These are phyloP conservation scores for Starmera quercuum DNA, from an alignment of 805 yeast species.

Conservation along the genomic window DNA sequence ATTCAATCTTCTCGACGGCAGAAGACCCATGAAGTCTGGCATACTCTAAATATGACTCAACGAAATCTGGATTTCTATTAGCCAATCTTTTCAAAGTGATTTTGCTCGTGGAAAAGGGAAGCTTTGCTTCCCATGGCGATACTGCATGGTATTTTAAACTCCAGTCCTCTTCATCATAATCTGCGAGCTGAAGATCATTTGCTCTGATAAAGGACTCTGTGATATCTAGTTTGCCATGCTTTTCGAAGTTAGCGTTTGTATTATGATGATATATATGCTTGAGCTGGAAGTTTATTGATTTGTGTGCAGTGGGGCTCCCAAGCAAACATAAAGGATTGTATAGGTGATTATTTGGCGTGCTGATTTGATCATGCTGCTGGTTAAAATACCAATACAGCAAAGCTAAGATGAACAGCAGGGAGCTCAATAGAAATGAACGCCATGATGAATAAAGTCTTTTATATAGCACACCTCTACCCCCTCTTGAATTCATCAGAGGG, in stretches of 20 bases:
- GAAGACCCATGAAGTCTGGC: conserved; percentile 31
- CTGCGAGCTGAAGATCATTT: conserved; percentile 5
- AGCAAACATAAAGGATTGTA: too few relatives aligned
- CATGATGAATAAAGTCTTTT: too few relatives aligned
- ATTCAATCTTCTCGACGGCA: conserved; percentile 27
- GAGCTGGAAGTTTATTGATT: too few relatives aligned
- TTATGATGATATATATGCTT: conserved; percentile 60
- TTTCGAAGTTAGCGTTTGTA: conserved; percentile 33
- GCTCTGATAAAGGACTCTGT: conserved; percentile 29
- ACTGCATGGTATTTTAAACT: conserved; percentile 16
- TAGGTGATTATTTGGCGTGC: too few relatives aligned
- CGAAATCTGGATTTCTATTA: conserved; percentile 47
- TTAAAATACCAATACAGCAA: too few relatives aligned
- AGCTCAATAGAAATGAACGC: too few relatives aligned
- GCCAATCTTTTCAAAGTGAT: conserved; percentile 28
- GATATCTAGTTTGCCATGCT: conserved; percentile 44
- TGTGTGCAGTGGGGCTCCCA: too few relatives aligned
- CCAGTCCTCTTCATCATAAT: conserved; percentile 6
- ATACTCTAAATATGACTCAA: conserved; percentile 59
- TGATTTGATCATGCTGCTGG: too few relatives aligned
- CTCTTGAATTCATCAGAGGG: too few relatives aligned
- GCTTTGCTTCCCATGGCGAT: conserved; percentile 32
- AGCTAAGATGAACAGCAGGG: too few relatives aligned
- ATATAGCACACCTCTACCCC: too few relatives aligned
- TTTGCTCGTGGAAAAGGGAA: conserved; percentile 21